Base-by-base conservation (phyloP, 306 rosid genomes). In the Purshia tridentata region DNA sequence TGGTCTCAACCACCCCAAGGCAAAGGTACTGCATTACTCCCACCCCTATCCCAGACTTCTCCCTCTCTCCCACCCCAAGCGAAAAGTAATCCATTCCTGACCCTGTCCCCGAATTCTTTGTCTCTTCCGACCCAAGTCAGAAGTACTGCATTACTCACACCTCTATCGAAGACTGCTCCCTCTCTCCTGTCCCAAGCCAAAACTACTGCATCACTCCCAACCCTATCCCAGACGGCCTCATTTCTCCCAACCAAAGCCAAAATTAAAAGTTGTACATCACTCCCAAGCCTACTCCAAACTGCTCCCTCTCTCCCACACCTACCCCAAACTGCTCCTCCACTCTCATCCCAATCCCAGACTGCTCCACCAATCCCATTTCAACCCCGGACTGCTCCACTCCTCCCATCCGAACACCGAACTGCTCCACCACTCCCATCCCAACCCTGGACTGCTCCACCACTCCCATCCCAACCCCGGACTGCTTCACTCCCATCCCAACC, bases 281-380 rank as follows among this genome's bases (percentile, higher is more conserved):
- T 42, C 23, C 52, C 62, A 14, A 2, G 60, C 18, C 14, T 66
- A 20, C 10, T 15, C 44, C 52, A 58, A 69, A 48, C 53, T 67
- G 61, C 62, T 48, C 18, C 23, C 8, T 2, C 61, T 67, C 11
- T 0, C 11, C 18, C 37, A 59, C 75, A n/a, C 0, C 53, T 6
- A 2, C 48, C 76, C 12, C 75, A 37, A 58, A 42, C 9, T 65
- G 57, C 60, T 75, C 53, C 73, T 9, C 56, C 20, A 41, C 7
- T 42, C 5, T 65, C 4, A 22, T 8, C 12, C 2, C 56, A n/a
- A 40, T 20, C 22, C n/a, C 3, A 15, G 55, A 29, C 13, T 46
- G 45, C 22, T 59, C 46, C 3, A 72, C 20, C 51, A 19, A 9
- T 29, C 51, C 62, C 9, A 18, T 62, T 62, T 23, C n/a, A 20